Percentiles rank a stretch among this genome's conserved stretches.
These are phyloP conservation scores for Plasmodium chabaudi DNA, from an alignment of 169 alveolate genomes.

Conservation along the genomic window DNA sequence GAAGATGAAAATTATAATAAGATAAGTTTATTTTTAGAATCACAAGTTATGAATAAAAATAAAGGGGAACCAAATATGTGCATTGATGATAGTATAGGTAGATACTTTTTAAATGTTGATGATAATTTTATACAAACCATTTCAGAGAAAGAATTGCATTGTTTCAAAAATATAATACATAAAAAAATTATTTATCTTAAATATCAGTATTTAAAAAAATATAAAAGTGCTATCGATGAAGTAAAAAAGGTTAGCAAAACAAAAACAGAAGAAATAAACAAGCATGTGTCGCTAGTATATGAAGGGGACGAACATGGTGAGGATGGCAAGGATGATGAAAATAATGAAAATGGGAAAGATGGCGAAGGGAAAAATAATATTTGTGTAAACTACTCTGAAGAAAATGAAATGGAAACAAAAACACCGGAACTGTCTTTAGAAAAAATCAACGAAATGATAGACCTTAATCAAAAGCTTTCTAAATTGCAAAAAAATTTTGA, in stretches of 20 bases:
- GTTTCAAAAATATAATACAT: constrained; percentile 32
- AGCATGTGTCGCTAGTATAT: constrained; percentile 53
- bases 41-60: not conserved
- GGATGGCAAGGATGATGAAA: not conserved
- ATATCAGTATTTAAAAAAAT: constrained; percentile 37
- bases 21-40: constrained; percentile 39
- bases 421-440: constrained; percentile 18
- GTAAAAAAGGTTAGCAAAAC: constrained; percentile 24
- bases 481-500: constrained; percentile 44
- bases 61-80: constrained; percentile 13
- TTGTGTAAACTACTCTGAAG: not conserved
- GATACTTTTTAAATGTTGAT: constrained; percentile 43
- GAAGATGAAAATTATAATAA: constrained; percentile 32
- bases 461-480: constrained; percentile 35
- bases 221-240: constrained; percentile 36
- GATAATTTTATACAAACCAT: constrained; percentile 10
- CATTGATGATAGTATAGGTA: constrained; percentile 62
- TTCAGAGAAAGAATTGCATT: constrained; percentile 52
- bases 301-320: constrained; percentile 26
- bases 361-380: constrained; percentile 4
- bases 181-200: constrained; percentile 38
- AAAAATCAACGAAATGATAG: constrained; percentile 46
- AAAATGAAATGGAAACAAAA: constrained; percentile 7
- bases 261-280: constrained; percentile 46
- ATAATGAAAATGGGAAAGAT: not conserved